Evolutionary conservation across 345 rosid species (phyloP), one percentile per base, ranked within the genome.

Genomic region (Hibiscus mutabilis): DNA sequence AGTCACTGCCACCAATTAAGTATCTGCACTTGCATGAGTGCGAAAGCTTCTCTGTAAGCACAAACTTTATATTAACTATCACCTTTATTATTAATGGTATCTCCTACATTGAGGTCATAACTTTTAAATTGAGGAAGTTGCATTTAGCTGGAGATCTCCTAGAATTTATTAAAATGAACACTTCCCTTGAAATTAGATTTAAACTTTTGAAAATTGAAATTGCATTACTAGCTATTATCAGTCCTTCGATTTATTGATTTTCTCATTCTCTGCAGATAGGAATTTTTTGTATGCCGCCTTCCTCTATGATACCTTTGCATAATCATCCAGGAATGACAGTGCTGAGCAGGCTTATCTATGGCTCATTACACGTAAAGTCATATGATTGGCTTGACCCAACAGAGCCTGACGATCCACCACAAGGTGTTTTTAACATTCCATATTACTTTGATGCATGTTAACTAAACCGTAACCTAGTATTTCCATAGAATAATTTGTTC

Each of bases 261-360:
- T 51, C 52, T 57, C 73, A 69, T 61, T 68, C 51, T 52, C 15
- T 81, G 77, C 87, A 92, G 98, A 96, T 96, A 71, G 97, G 98
- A 59, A 87, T 96, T 74, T 96, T 96, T 79, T 91, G 91, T 78
- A 96, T 87, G 97, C 92, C 95, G 25, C 91, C 98, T 60, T 84
- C 87, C 46, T 92, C 98, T 25, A 79, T 91, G 61, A 94, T 94
- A 68, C 98, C 98, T 42, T 91, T 94, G 73, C 98, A 94, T 78
- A 91, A 92, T 83, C 99, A 91, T 82, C 92, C 99, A 1, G 96
- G 99, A 78, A 89, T 92, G 95, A 87, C 93, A 6, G 97, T 96
- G 56, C 76, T 89, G 82, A 96, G 97, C 92, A 91, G 88, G 88
- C 95, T 92, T 65, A 65, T 96, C 15, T 92, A 89, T 64, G 95